Evolutionary conservation across 2,329 filamentous ascomycete species (phyloP), one percentile per base, ranked within the genome.

Genomic region (Nemania sp.): DNA sequence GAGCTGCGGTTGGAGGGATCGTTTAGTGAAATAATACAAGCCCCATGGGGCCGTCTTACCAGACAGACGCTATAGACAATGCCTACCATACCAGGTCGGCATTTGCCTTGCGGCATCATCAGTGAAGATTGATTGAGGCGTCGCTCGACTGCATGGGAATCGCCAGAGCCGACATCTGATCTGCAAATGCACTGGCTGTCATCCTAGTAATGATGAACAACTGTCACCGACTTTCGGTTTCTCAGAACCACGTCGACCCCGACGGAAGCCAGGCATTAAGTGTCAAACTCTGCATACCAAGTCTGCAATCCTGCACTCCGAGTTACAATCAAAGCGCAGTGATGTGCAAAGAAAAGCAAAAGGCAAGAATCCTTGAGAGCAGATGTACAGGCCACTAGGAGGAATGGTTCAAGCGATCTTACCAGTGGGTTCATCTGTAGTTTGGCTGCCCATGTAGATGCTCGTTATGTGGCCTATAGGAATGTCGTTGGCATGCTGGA

Each of bases 31-130:
- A 36, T 6, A 26, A 26, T 51, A 31, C 30, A 48, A 22, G 6
- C 44, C 17, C 43, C 20, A 28, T 11, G 15, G 23, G 36, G 48
- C 42, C 15, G 47, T 43, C 30, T 52, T 31, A 2, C 37, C 12
- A 43, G 48, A 51, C 36, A 11, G 36, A 51, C 31, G 26, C 11
- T 47, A 34, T 17, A 19, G 23, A 34, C 23, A 34, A 14, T 26
- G 40, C 31, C 17, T 23, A 15, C 44, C 39, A 40, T 42, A 28
- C 37, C 36, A 49, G 30, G 33, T 36, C 49, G 49, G 44, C 14
- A 23, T 41, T 53, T 44, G 49, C 53, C 44, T 48, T 24, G n/a
- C 17, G 33, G 45, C 40, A 39, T 44, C 14, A 44, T 53, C 53
- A 56, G 53, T 39, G 2, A 14, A 14, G 20, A 45, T 52, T 55